Percentiles rank a stretch among this genome's conserved stretches.
phyloP scores from a whole-genome alignment of 129 eudicot genomes.

The Flaveria linearis region DNA sequence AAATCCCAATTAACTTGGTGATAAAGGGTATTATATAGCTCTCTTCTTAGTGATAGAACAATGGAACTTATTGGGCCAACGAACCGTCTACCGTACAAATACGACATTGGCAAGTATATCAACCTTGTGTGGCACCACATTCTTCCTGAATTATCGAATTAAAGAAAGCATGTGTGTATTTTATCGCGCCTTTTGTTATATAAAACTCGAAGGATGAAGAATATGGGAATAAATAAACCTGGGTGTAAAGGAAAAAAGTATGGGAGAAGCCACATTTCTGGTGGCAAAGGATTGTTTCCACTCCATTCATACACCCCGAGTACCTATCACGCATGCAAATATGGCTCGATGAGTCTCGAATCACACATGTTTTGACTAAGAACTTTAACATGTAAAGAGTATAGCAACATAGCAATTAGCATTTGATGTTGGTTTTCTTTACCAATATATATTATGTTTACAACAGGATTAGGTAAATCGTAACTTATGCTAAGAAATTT shows the following conservation, averaged over 20 bases:
- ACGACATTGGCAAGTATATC: constrained; percentile 80
- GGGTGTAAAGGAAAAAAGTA: constrained; percentile 66
- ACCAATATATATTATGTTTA: too few relatives aligned
- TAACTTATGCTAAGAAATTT: too few relatives aligned
- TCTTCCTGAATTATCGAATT: constrained; percentile 43
- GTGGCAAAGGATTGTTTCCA: constrained; percentile 76
- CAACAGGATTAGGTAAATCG: too few relatives aligned
- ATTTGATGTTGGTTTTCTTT: too few relatives aligned
- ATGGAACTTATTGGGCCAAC: constrained; percentile 48
- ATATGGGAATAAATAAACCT: constrained; percentile 32
- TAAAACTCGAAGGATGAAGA: not conserved
- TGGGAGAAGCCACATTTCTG: constrained; percentile 87
- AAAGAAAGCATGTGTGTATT: not conserved
- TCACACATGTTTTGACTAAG: not conserved
- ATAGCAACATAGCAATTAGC: not conserved
- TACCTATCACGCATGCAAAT: constrained; percentile 37
- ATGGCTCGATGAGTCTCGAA: constrained; percentile 10
- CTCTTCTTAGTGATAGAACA: constrained; percentile 52
- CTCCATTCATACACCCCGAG: constrained; percentile 76
- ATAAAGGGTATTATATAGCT: constrained; percentile 50
- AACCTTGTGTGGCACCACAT: constrained; percentile 75
- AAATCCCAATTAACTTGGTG: constrained; percentile 53
- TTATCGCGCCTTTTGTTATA: not conserved
- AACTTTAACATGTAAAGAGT: not conserved
- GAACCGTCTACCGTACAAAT: constrained; percentile 59